Percentiles rank a stretch among this genome's conserved stretches.
Conservation (phyloP, 202 grass and related monocot genomes). For the Digitaria exilis region DNA sequence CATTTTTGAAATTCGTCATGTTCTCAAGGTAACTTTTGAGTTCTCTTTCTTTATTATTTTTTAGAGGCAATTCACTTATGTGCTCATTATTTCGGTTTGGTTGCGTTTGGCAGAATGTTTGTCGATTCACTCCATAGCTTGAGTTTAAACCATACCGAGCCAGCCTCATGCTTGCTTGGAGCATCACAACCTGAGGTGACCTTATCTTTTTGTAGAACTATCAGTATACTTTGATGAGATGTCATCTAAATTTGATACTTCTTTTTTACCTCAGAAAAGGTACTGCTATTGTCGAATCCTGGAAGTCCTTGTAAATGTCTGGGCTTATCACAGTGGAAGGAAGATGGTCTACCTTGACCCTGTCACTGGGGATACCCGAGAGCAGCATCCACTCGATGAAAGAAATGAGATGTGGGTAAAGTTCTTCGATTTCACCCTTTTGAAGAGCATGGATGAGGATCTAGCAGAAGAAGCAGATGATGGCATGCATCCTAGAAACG, state of each 20-base stretch:
- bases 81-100: conserved; percentile 30
- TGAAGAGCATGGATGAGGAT: conserved; percentile 99
- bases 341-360: conserved; percentile 91
- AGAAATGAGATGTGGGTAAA: conserved; percentile 86
- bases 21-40: conserved; percentile 72
- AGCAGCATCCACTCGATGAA: conserved; percentile 68
- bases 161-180: conserved; percentile 74
- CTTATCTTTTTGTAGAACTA: conserved; percentile 6
- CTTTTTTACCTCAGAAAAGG: conserved; percentile 75
- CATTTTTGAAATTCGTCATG: conserved; percentile 94
- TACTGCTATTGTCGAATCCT: conserved; percentile 94
- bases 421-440: conserved; percentile 73
- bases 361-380: conserved; percentile 55
- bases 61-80: neutral
- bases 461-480: conserved; percentile 95
- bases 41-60: neutral
- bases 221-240: conserved; percentile 34
- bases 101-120: conserved; percentile 77
- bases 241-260: conserved; percentile 18
- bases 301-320: conserved; percentile 90
- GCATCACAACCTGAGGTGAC: conserved; percentile 77
- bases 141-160: conserved; percentile 49
- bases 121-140: conserved; percentile 89
- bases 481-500: conserved; percentile 55
- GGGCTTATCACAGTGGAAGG: conserved; percentile 95